phyloP scores from a whole-genome alignment of 768 basidiomycete genomes.

The Phylloporus rhodoxanthus region DNA sequence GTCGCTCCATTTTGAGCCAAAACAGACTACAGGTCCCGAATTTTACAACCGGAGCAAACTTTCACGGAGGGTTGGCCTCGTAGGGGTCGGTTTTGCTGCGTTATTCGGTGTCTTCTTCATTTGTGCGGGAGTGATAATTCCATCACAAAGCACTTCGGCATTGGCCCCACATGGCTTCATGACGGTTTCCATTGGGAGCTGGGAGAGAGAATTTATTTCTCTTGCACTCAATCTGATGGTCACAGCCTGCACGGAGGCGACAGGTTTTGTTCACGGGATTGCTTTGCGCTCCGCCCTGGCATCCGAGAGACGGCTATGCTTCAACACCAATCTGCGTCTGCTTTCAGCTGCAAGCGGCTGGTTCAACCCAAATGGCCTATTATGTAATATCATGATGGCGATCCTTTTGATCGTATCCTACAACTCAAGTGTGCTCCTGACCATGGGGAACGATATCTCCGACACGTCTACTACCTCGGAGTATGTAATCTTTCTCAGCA shows the following conservation, averaged over 20 bases:
- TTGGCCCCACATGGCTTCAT: not conserved
- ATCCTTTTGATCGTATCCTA: constrained; percentile 27
- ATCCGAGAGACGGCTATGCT: constrained; percentile 19
- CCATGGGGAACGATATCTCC: too few species aligned
- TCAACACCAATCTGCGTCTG: constrained; percentile 4
- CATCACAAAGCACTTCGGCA: constrained; percentile 7
- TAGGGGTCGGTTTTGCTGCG: constrained; percentile 21
- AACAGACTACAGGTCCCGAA: constrained; percentile 19
- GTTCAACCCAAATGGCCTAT: constrained; percentile 19
- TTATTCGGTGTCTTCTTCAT: constrained; percentile 22
- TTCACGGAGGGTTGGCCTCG: constrained; percentile 19
- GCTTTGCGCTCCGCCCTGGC: constrained; percentile 25
- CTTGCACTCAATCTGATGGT: not conserved
- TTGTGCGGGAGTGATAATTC: constrained; percentile 16
- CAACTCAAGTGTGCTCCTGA: constrained; percentile 22
- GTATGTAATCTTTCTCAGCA: constrained; percentile 12
- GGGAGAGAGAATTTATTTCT: not conserved
- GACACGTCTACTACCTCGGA: too few species aligned
- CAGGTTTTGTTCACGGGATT: not conserved
- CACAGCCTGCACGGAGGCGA: not conserved
- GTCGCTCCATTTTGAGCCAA: constrained; percentile 13
- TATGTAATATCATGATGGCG: constrained; percentile 18
- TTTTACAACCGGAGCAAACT: constrained; percentile 24
- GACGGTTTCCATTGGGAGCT: not conserved
- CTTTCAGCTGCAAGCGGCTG: constrained; percentile 15